phyloP scores from a whole-genome alignment of 345 rosid genomes.

The Pistacia atlantica region DNA sequence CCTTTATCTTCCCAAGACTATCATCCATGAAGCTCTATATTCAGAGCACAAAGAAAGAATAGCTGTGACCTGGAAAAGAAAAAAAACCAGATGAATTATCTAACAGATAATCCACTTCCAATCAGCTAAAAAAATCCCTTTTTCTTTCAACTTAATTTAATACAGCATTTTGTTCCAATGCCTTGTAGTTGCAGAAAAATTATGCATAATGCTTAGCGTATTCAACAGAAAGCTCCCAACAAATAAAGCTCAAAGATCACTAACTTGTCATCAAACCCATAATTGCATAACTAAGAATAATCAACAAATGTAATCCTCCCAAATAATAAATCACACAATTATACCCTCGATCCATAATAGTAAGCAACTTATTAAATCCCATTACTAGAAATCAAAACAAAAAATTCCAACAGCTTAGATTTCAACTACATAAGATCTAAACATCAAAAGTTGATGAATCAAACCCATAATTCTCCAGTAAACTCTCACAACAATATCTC shows the following conservation, averaged over 20 bases:
- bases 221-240: not conserved
- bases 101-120: not conserved
- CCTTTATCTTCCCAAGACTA: slow-evolving; percentile 58
- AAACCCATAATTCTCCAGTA: slow-evolving; percentile 14
- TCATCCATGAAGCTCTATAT: slow-evolving; percentile 70
- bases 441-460: slow-evolving; percentile 14
- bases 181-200: not conserved
- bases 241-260: not conserved
- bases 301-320: not conserved
- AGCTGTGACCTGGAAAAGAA: slow-evolving; percentile 9
- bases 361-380: not conserved
- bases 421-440: not conserved
- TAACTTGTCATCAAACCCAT: not conserved
- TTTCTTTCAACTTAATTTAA: not conserved
- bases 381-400: not conserved
- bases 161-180: not conserved
- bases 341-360: not conserved
- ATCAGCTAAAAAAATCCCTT: not conserved
- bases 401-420: not conserved
- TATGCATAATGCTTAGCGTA: not conserved
- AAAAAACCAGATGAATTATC: not conserved
- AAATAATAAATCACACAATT: not conserved
- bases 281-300: not conserved
- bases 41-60: slow-evolving; percentile 14
- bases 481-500: not conserved